Percentiles rank a stretch among this genome's conserved stretches.
Conservation (phyloP, 2,329 filamentous ascomycete species). For the Pezicula neosporulosa region DNA sequence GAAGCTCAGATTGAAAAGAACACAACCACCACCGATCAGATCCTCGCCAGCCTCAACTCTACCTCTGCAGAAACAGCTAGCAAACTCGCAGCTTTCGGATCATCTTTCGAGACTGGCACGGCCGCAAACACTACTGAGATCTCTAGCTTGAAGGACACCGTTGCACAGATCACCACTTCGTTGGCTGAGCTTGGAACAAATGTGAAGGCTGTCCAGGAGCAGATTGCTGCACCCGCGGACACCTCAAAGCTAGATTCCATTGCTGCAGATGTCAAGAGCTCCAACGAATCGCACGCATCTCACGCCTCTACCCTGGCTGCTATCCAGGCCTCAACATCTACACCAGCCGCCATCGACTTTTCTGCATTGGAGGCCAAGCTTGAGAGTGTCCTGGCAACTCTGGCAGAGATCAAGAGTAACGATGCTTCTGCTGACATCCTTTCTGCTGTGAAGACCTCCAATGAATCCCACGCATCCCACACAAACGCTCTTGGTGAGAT, state of each 20-base stretch:
- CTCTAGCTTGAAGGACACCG: conserved; percentile 20
- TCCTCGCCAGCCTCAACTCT: conserved; percentile 1
- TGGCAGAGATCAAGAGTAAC: conserved; percentile 23
- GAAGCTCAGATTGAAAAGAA: conserved; percentile 4
- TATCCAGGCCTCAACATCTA: not conserved
- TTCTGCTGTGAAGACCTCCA: conserved; percentile 12
- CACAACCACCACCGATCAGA: conserved; percentile 1
- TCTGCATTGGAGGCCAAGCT: conserved; percentile 17
- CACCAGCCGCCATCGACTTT: conserved; percentile 14
- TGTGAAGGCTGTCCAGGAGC: conserved; percentile 19
- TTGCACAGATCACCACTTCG: conserved; percentile 20
- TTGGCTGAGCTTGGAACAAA: conserved; percentile 20
- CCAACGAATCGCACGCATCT: conserved; percentile 15
- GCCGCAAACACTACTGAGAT: conserved; percentile 17
- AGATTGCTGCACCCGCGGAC: conserved; percentile 19
- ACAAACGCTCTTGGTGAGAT: conserved; percentile 10
- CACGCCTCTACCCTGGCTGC: conserved; percentile 12
- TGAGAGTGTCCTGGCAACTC: conserved; percentile 16
- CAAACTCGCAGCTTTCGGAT: conserved; percentile 21
- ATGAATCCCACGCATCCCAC: conserved; percentile 15
- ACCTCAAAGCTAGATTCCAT: conserved; percentile 23
- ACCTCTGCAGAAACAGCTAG: conserved; percentile 11
- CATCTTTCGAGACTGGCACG: conserved; percentile 14
- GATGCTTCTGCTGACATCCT: conserved; percentile 17
- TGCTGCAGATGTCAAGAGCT: conserved; percentile 16